These are phyloP conservation scores for Wilcoxina mikolae DNA, from an alignment of 495 filamentous ascomycete genomes.

Conservation along the genomic window DNA sequence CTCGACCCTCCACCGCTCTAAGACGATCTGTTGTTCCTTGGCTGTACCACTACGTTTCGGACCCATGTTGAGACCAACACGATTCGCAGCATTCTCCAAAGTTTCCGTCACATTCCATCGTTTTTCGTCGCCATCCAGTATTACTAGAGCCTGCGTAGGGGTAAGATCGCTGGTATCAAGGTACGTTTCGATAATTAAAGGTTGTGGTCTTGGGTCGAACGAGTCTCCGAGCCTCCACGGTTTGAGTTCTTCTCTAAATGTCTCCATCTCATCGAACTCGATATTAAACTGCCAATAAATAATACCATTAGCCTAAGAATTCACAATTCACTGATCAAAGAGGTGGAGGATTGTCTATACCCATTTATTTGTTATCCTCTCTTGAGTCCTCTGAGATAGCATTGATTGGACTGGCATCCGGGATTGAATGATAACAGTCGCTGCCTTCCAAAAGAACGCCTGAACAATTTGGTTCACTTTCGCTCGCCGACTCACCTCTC, in stretches of 20 bases:
- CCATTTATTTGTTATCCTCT: conserved; percentile 74
- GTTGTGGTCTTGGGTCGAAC: conserved; percentile 61
- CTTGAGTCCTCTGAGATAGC: conserved; percentile 40
- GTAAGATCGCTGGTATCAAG: conserved; percentile 68
- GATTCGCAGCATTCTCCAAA: conserved; percentile 46
- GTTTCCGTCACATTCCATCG: conserved; percentile 83
- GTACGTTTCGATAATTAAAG: conserved; percentile 79
- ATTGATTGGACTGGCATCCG: conserved; percentile 54
- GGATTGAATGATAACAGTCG: conserved; percentile 68
- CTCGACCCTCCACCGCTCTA: conserved; percentile 83
- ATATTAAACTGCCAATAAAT: conserved; percentile 63
- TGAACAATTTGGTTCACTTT: conserved; percentile 34
- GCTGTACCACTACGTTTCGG: conserved; percentile 36
- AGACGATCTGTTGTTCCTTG: conserved; percentile 50
- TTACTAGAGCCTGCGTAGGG: conserved; percentile 70
- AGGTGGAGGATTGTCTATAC: conserved; percentile 45
- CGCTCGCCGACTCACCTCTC: conserved; percentile 11
- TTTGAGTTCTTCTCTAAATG: conserved; percentile 60
- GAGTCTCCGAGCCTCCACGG: conserved; percentile 67
- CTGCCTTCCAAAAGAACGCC: conserved; percentile 86
- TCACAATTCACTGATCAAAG: neutral
- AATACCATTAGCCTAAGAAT: neutral
- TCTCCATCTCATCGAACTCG: conserved; percentile 81
- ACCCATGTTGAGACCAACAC: conserved; percentile 30
- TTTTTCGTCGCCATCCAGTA: conserved; percentile 76